A percentile compares a stretch with the other conserved stretches of the same genome.
These are phyloP conservation scores for Aspergillus eucalypticola DNA, from an alignment of 2,329 filamentous ascomycete species.

Conservation along the genomic window DNA sequence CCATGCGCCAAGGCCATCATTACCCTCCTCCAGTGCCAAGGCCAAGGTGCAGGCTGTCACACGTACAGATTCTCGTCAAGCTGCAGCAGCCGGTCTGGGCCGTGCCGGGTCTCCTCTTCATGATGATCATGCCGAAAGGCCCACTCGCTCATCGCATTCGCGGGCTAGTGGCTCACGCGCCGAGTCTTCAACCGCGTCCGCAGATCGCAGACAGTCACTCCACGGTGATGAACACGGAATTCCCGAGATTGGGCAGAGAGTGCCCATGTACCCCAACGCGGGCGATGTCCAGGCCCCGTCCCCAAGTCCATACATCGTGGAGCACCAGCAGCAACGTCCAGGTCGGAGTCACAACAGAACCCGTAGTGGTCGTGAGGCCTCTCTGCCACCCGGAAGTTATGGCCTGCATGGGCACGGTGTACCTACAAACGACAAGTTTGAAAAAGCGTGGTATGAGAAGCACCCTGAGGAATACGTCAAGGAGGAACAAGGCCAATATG, in stretches of 20 bases:
- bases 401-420: slow-evolving; percentile 87
- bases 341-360: slow-evolving; percentile 67
- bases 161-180: slow-evolving; percentile 61
- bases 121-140: slow-evolving; percentile 53
- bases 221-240: slow-evolving; percentile 82
- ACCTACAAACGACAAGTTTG: slow-evolving; percentile 74
- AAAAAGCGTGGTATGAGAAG: slow-evolving; percentile 89
- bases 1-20: slow-evolving; percentile 83
- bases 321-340: slow-evolving; percentile 47
- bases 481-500: slow-evolving; percentile 70
- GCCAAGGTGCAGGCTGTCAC: slow-evolving; percentile 81
- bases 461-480: slow-evolving; percentile 76
- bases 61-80: slow-evolving; percentile 84
- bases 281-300: slow-evolving; percentile 96
- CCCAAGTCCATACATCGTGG: slow-evolving; percentile 60
- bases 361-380: slow-evolving; percentile 69
- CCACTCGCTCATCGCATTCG: slow-evolving; percentile 60
- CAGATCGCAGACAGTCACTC: slow-evolving; percentile 57
- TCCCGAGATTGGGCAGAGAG: slow-evolving; percentile 85
- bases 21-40: slow-evolving; percentile 78
- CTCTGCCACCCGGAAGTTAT: slow-evolving; percentile 83
- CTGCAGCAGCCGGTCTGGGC: slow-evolving; percentile 81
- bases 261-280: slow-evolving; percentile 89
- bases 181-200: slow-evolving; percentile 48
- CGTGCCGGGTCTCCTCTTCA: slow-evolving; percentile 53